Evolutionary conservation across 2,329 filamentous ascomycete genomes (phyloP), one percentile per base, ranked within the genome.

Genomic region (Epichloe festucae): DNA sequence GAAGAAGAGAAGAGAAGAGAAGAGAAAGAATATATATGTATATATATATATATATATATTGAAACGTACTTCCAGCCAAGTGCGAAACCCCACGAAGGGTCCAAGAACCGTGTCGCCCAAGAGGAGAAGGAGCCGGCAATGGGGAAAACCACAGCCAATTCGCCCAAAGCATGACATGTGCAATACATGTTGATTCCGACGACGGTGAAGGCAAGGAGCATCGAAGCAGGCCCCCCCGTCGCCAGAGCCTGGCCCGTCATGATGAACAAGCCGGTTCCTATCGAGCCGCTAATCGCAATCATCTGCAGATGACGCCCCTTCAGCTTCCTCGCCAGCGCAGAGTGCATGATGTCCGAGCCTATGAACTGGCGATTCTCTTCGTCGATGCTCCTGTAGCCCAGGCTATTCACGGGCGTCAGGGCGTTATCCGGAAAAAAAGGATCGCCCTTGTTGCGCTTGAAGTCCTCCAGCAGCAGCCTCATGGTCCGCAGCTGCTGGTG

Each of bases 251-350:
- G 74, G 49, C 87, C 88, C 1, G 87, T 91, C 23, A 87, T 85
- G 43, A 96, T 87, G 65, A 95, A 95, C 2, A 95, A 73, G 56
- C 90, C 89, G 23, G 86, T 90, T 39, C 45, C 50, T 52, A 95
- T 95, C 12, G 87, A 91, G 44, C 89, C 89, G 60, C 89, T 89
- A 58, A 96, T 95, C 14, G 91, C 91, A 73, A 96, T 96, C 91
- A 96, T 96, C 72, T 96, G 90, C 64, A 96, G 65, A 72, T 96
- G 91, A 47, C 89, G 77, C 21, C 83, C 82, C 69, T 93, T 91
- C 58, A 95, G 70, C 65, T 81, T 83, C 62, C 89, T 77, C 49
- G 85, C 80, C 48, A 97, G 74, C 8, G 84, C 81, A 45, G 87
- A 84, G 56, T 83, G 77, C 3, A 87, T 85, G 2, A 88, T 90